Evolutionary conservation across 2,329 filamentous ascomycete species (phyloP), one percentile per base, ranked within the genome.

Genomic region (Tolypocladium tropicale): DNA sequence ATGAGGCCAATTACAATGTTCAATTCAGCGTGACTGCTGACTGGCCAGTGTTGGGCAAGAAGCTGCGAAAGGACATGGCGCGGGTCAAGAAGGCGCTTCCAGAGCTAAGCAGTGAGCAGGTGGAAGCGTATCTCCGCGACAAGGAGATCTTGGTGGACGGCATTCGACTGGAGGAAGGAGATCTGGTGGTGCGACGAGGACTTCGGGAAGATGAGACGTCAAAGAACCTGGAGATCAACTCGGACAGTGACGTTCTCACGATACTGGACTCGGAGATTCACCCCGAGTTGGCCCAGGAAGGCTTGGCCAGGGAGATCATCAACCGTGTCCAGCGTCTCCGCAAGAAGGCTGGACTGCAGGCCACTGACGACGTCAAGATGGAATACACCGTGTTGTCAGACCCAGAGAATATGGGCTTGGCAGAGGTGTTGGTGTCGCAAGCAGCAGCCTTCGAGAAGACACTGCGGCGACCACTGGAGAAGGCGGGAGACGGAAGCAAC

Each of bases 311-410:
- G 65, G 94, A 97, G 72, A 87, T 99, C 61, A 88, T 99, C 76
- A 89, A 95, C 71, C 86, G 93, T 43, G 88, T 99, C 25, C 94
- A 99, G 74, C 83, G 89, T 62, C 78, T 97, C 60, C 85, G 94
- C 62, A 99, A 99, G 82, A 94, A 94, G 77, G 92, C 92, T 9
- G 90, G 90, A 0, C 78, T 99, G 54, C 84, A 92, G 60, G 85
- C 91, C 1, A 97, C 93, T 0, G 94, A 99, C 67, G 94, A 97
- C 67, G 86, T 99, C 60, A 89, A 88, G 74, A 96, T 99, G 89
- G 89, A 95, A 71, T 97, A 96, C 74, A 80, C 79, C 57, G 84
- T 97, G 6, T 74, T 95, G 52, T 80, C 83, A 9, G 91, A 96
- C 67, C 88, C 89, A 0, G 88, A 94, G 2, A 80, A 83, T 49